These are phyloP conservation scores for Amoebophrya sp. DNA, from an alignment of 169 alveolate species.

Conservation along the genomic window DNA sequence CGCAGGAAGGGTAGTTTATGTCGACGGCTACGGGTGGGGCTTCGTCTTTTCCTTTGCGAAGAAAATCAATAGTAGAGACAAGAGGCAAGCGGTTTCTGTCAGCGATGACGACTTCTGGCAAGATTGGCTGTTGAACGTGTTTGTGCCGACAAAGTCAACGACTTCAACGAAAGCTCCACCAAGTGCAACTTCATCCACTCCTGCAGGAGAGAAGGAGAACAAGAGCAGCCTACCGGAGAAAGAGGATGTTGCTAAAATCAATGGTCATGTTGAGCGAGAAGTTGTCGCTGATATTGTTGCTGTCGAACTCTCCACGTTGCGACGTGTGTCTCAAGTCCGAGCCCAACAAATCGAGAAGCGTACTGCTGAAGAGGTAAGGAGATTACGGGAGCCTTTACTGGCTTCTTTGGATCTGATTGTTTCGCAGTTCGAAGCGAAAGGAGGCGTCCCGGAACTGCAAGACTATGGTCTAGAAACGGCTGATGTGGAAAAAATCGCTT, in stretches of 20 bases:
- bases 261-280: background rate
- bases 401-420: background rate
- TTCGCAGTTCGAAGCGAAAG: background rate
- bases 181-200: background rate
- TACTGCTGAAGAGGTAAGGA: background rate
- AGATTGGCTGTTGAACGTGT: slow-evolving; percentile 33
- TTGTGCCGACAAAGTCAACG: slow-evolving; percentile 35
- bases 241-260: background rate
- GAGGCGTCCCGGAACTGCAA: background rate
- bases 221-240: background rate
- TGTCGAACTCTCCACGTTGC: slow-evolving; percentile 28
- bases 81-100: no score
- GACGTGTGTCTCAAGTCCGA: slow-evolving; percentile 38
- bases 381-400: background rate
- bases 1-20: slow-evolving; percentile 35
- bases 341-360: slow-evolving; percentile 37
- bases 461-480: slow-evolving; percentile 40
- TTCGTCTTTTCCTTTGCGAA: background rate
- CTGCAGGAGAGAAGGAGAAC: background rate
- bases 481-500: slow-evolving; percentile 48
- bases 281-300: slow-evolving; percentile 29
- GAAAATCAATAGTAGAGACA: background rate
- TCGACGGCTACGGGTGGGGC: background rate
- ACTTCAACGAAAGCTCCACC: background rate
- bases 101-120: background rate